Base-by-base conservation (phyloP, 345 rosid genomes). In the Aethionema arabicum region DNA sequence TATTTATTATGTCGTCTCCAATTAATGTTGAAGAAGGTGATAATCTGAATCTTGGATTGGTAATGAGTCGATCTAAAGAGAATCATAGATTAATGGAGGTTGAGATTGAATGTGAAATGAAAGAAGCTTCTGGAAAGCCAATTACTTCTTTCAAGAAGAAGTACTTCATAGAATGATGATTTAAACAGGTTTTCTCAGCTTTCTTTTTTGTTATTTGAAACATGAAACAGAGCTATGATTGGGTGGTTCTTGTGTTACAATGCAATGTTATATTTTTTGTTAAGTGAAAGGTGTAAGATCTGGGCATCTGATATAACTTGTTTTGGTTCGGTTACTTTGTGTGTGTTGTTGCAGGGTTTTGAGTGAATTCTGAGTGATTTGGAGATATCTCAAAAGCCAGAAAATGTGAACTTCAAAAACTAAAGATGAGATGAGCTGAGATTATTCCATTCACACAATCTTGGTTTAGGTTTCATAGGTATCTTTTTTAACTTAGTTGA, bases 61-160 rank as follows among this genome's bases (percentile, higher is more conserved):
- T 72, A 38, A 90, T 93, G 99, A 77, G 59, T 52, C 96, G 99
- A 31, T 81, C 99, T 0, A 90, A 78, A 66, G 96, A 90, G 71
- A 85, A 93, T 57, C 96, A 90, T 59, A 64, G 99, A 50, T 69
- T 87, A 72, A 84, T 93, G 97, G 99, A 84, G 69, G 76, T 93
- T 38, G 95, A 85, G 63, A 77, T 93, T 52, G 78, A 61, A 7
- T 81, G 89, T 67, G 82, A 85, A 54, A 65, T 93, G 11, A 72
- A 47, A 75, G 79, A 73, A 64, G 52, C 85, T 62, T 78, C 85
- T 39, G 90, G 90, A 21, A 58, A 74, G 58, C 51, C 61, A 32
- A 75, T 75, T 60, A 80, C 80, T n/a, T 61, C 86, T 13, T 70
- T 83, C 65, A 73, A 55, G 65, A 84, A 82, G 64, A 77, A 69